Base-by-base conservation (phyloP, 768 basidiomycete species). In the Boletales sp. region DNA sequence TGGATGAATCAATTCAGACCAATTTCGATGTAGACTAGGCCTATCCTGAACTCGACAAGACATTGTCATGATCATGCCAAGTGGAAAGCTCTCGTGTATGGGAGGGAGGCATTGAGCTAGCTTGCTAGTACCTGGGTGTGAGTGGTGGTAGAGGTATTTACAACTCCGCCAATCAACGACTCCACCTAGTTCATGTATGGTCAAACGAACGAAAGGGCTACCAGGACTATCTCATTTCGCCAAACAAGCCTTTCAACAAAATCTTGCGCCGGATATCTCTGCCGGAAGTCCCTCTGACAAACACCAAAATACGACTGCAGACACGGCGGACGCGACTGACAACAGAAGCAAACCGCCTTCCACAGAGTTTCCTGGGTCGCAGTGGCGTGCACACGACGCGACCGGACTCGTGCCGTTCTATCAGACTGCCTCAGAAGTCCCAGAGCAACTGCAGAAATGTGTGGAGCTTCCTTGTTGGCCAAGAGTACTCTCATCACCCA, bases 381-480 rank as follows among this genome's bases (percentile, higher is more conserved):
- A 64, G 63, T 32, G 55, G 52, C 63, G 70, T 52, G 74, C 72
- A 53, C 82, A 82, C 60, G 86, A 94, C 60, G 88, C 85, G 18
- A 82, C 81, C 1, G 80, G 81, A 2, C 75, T 92, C 1, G 90
- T 92, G 3, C 81, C 83, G 3, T 81, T 83, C 62, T 94, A 89
- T 63, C 76, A 72, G 14, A 63, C 82, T 21, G 66, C 72, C 4
- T 73, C 78, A 0, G 72, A 94, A 53, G 90, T 94, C 10, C 93
- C 94, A 4, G 71, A 78, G 15, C 79, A 87, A 61, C 76, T 95
- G 9, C 74, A 79, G 58, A 96, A 96, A 76, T 95, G 93, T 94
- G 60, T 53, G 52, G 8, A 17, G 2, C 35, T 3, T 14, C 34
- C 37, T 12, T n/a, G 12, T 46, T 21, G 36, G n/a, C 14, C 28